A percentile compares a stretch with the other conserved stretches of the same genome.
Conservation (phyloP, 2,329 filamentous ascomycete species). For the Xylaria sp. region DNA sequence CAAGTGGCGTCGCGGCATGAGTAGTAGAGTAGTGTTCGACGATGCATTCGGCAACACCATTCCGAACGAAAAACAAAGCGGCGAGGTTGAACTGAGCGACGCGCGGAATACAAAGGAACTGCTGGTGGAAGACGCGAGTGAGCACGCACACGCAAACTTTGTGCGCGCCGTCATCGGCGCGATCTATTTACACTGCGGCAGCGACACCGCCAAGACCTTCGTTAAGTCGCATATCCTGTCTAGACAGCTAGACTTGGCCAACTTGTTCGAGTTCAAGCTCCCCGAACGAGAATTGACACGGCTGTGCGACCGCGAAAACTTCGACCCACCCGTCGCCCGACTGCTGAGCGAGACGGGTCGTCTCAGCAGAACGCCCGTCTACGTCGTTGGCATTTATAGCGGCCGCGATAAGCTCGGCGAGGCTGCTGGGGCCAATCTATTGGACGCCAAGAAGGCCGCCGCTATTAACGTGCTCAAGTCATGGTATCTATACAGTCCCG, state of each 20-base stretch:
- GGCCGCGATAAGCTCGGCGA: conserved; percentile 92
- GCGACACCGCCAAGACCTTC: conserved; percentile 81
- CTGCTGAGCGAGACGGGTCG: conserved; percentile 92
- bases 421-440: conserved; percentile 80
- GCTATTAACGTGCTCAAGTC: conserved; percentile 87
- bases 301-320: conserved; percentile 88
- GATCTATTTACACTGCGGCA: conserved; percentile 85
- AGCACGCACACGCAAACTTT: conserved; percentile 74
- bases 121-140: conserved; percentile 36
- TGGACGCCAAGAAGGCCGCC: conserved; percentile 81
- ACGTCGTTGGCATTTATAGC: conserved; percentile 92
- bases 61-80: conserved; percentile 34
- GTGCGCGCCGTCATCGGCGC: conserved; percentile 86
- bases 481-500: conserved; percentile 96
- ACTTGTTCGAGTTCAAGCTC: conserved; percentile 83
- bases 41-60: conserved; percentile 80
- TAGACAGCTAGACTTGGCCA: conserved; percentile 77
- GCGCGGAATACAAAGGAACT: conserved; percentile 41
- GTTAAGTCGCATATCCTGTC: conserved; percentile 85
- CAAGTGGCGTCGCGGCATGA: conserved; percentile 74
- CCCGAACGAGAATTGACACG: conserved; percentile 85
- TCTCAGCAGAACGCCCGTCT: conserved; percentile 85
- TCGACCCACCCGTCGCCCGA: conserved; percentile 85
- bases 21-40: conserved; percentile 81
- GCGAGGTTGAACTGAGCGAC: conserved; percentile 38